These are phyloP conservation scores for Podospora australis DNA, from an alignment of 495 filamentous ascomycete genomes.

Conservation along the genomic window DNA sequence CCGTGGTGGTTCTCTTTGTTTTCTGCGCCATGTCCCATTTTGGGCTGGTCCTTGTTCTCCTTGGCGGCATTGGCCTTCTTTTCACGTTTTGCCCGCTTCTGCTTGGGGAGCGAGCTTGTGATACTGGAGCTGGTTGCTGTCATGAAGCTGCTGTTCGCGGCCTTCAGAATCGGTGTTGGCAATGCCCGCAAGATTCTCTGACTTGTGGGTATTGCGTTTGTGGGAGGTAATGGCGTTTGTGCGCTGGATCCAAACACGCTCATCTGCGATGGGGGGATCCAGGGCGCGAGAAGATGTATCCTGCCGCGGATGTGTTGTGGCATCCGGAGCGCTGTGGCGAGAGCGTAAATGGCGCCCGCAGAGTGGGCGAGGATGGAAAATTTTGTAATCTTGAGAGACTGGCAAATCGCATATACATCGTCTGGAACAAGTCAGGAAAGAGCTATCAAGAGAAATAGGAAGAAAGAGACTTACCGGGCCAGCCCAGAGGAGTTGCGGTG, in stretches of 20 bases:
- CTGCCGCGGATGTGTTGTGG: slow-evolving; percentile 92
- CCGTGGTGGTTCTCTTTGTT: slow-evolving; percentile 40
- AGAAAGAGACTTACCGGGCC: slow-evolving; percentile 66
- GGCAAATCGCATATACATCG: slow-evolving; percentile 92
- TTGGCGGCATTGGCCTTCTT: slow-evolving; percentile 28
- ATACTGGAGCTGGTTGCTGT: slow-evolving; percentile 84
- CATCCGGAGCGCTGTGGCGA: slow-evolving; percentile 92
- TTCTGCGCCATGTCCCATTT: slow-evolving; percentile 27
- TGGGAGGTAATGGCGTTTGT: slow-evolving; percentile 61
- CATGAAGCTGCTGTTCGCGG: slow-evolving; percentile 93
- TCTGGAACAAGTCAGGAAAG: slow-evolving; percentile 50
- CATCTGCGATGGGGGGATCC: slow-evolving; percentile 98
- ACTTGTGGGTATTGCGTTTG: slow-evolving; percentile 79
- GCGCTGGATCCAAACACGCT: slow-evolving; percentile 66
- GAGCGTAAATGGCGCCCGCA: slow-evolving; percentile 92
- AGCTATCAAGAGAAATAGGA: slow-evolving; percentile 16
- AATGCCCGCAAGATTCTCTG: slow-evolving; percentile 87
- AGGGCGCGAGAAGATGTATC: slow-evolving; percentile 91
- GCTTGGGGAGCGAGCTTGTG: slow-evolving; percentile 66
- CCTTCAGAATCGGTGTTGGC: slow-evolving; percentile 85
- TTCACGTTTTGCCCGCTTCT: slow-evolving; percentile 53
- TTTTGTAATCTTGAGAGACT: slow-evolving; percentile 84
- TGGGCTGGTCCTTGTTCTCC: slow-evolving; percentile 22
- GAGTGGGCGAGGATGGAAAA: slow-evolving; percentile 98
- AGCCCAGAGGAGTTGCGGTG: slow-evolving; percentile 78